Percentiles rank a stretch among this genome's conserved stretches.
Conservation (phyloP, 352 stramenopile genomes). For the Phytophthora rubi region DNA sequence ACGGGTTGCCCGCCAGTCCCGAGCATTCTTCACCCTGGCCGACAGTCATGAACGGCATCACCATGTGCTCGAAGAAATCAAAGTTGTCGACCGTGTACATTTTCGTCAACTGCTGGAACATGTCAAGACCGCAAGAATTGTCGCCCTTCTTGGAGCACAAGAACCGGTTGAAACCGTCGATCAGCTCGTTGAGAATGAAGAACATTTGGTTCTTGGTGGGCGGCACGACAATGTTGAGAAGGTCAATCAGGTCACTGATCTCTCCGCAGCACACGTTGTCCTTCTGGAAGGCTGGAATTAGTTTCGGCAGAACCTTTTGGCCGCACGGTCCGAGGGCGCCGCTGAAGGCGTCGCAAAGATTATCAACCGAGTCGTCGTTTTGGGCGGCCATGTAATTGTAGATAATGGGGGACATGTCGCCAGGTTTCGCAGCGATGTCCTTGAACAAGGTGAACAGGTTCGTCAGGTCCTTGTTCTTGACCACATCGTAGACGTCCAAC, state of each 20-base stretch:
- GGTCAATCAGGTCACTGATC: conserved; percentile 56
- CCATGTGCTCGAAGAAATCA: conserved; percentile 53
- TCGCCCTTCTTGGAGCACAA: conserved; percentile 50
- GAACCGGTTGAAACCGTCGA: conserved; percentile 59
- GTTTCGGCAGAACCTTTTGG: conserved; percentile 40
- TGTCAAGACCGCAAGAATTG: conserved; percentile 46
- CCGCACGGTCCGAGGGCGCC: conserved; percentile 47
- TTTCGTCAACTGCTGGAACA: conserved; percentile 52
- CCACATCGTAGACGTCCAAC: conserved; percentile 42
- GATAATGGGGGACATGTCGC: conserved; percentile 44
- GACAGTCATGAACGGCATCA: conserved; percentile 58
- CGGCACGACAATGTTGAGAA: conserved; percentile 58
- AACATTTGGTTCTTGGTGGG: conserved; percentile 39
- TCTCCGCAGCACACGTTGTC: conserved; percentile 56
- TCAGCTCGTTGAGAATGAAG: conserved; percentile 61
- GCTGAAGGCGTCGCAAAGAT: conserved; percentile 53
- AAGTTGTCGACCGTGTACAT: conserved; percentile 52
- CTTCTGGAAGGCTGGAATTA: conserved; percentile 41
- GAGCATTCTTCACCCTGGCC: conserved; percentile 42
- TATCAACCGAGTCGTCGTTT: conserved; percentile 39
- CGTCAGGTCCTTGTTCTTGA: conserved; percentile 38
- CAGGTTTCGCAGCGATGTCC: conserved; percentile 41
- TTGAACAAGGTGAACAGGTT: conserved; percentile 38
- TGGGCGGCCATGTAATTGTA: conserved; percentile 57
- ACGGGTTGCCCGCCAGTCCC: conserved; percentile 44